Evolutionary conservation across 495 filamentous ascomycete genomes (phyloP).

Genomic region (Penicillium tannophilum): DNA sequence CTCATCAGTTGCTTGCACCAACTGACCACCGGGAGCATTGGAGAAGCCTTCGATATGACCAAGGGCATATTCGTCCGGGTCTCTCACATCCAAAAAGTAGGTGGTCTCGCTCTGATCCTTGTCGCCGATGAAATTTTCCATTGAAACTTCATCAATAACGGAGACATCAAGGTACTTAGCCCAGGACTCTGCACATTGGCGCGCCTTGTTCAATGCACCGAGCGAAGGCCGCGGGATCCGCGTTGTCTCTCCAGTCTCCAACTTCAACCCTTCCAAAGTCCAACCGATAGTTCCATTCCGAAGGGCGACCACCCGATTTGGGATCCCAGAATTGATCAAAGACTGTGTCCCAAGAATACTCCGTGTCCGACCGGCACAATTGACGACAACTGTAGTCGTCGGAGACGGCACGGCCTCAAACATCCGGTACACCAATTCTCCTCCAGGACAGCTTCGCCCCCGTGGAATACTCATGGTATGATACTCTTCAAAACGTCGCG

Average conservation of each 20-base stretch:
- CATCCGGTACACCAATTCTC: constrained; percentile 29
- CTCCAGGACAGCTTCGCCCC: constrained; percentile 32
- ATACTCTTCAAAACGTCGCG: constrained; percentile 28
- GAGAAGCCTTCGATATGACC: constrained; percentile 23
- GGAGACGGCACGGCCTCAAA: constrained; percentile 28
- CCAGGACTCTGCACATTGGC: constrained; percentile 22
- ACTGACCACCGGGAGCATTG: constrained; percentile 32
- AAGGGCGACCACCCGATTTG: constrained; percentile 28
- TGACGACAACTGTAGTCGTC: constrained; percentile 28
- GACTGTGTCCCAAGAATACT: constrained; percentile 32
- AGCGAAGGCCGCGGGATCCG: constrained; percentile 19
- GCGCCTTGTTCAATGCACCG: constrained; percentile 17
- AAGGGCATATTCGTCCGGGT: constrained; percentile 25
- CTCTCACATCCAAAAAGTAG: constrained; percentile 30
- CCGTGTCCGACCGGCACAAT: constrained; percentile 32
- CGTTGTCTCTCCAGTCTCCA: constrained; percentile 19
- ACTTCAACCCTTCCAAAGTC: constrained; percentile 27
- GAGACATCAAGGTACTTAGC: constrained; percentile 19
- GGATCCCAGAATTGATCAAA: constrained; percentile 24
- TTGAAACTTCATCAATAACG: neutral
- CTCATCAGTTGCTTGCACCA: constrained; percentile 33
- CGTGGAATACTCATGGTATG: constrained; percentile 31
- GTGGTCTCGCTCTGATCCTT: too few species aligned
- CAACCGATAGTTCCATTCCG: constrained; percentile 34
- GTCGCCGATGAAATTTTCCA: constrained; percentile 6